Evolutionary conservation across 257 asterid genomes (phyloP).

Genomic region (Solanum virginianum): DNA sequence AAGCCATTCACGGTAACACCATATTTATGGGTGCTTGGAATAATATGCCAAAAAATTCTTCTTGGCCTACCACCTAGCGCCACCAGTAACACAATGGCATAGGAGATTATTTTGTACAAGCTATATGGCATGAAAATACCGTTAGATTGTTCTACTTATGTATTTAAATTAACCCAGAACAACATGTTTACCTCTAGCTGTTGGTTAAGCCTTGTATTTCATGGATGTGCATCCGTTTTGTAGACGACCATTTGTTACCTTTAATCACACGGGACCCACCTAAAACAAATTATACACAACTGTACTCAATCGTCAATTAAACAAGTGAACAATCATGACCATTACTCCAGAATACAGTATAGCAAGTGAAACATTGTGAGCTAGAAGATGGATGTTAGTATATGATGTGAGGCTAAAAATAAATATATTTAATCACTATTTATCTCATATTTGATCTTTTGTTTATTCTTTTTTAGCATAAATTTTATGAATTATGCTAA

Average conservation of each 20-base stretch:
- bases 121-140: too few relatives aligned
- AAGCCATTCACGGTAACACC: too few relatives aligned
- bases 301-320: background rate
- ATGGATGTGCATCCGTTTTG: conserved; percentile 83
- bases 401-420: too few relatives aligned
- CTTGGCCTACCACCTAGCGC: too few relatives aligned
- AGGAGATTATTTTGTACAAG: too few relatives aligned
- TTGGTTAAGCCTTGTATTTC: conserved; percentile 49
- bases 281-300: background rate
- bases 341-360: background rate
- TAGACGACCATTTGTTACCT: conserved; percentile 98
- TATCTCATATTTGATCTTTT: too few relatives aligned
- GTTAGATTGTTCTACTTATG: background rate
- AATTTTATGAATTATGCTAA: too few relatives aligned
- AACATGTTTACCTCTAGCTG: conserved; percentile 25
- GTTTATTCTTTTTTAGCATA: too few relatives aligned
- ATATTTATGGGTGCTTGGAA: too few relatives aligned
- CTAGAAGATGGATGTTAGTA: background rate
- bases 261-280: conserved; percentile 71
- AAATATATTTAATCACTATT: too few relatives aligned
- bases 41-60: too few relatives aligned
- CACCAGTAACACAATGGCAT: too few relatives aligned
- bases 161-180: background rate
- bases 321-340: background rate
- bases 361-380: background rate